Base-by-base conservation (phyloP, 2,329 filamentous ascomycete species). In the Fusarium coicis region DNA sequence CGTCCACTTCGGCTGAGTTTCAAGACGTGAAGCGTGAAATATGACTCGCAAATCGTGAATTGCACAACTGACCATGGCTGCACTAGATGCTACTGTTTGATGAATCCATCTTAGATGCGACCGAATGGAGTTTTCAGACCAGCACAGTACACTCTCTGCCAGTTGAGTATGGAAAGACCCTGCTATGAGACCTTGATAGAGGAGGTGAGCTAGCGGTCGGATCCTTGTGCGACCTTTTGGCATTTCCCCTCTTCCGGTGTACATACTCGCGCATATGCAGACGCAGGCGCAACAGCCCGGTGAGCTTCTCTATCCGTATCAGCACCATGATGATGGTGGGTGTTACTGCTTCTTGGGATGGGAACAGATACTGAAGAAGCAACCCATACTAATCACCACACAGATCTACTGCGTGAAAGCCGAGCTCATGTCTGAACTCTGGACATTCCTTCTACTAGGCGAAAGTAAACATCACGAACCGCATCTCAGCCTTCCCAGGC, bases 71-170 rank as follows among this genome's bases (percentile, higher is more conserved):
- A 66, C 64, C 70, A 73, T 66, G 64, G 68, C 64, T 66, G 63
- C 70, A 75, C 75, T 76, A 77, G 43, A 47, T 43, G 40, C n/a
- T n/a, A 56, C 49, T 63, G 74, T 77, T 77, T 77, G 66, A 77
- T 77, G 73, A 77, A 70, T 50, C 66, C 75, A 75, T 76, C 74
- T 74, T 49, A 59, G 53, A 58, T 63, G 21, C 60, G 57, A 73
- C 73, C 76, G 75, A 77, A 76, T 77, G 64, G 56, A 56, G 56
- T 70, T 75, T 67, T 43, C 34, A 55, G 57, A 57, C 47, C 46
- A 69, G 50, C 75, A 77, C 75, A 77, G 75, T 77, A 75, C 63
- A 69, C 40, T 70, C 60, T 73, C 56, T 66, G 32, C 28, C 28
- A 42, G 30, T 63, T 50, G 49, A 65, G 50, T 62, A 76, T 76